Evolutionary conservation across 768 basidiomycete genomes (phyloP), one percentile per base, ranked within the genome.

Genomic region (Amanita rimosa): DNA sequence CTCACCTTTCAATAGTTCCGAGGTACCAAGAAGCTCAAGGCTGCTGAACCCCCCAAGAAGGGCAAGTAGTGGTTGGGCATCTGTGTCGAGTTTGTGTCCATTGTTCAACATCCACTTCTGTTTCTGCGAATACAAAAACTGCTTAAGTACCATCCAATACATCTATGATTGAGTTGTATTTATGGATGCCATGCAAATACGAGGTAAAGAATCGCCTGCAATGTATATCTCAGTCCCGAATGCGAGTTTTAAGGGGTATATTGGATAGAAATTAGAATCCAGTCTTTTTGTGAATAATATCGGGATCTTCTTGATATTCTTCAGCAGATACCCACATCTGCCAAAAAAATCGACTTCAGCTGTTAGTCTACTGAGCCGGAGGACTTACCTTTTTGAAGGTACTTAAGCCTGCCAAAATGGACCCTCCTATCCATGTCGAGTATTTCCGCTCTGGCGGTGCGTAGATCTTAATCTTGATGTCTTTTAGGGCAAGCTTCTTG

Each of bases 321-420:
- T 99, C 95, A 34, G 94, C 93, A 40, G 92, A 94, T 44, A 99
- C 91, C 95, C 96, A 99, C 95, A 99, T 98, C 92, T 96, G 33
- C 47, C 3, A 31, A 42, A 44, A 54, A 46, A 36, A 41, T 48
- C 49, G 51, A 51, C 43, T 50, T 55, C 17, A 44, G 26, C 48
- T 47, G 21, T 8, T 10, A 17, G 24, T 24, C 21, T n/a, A n/a
- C 11, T 17, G 6, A 21, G n/a, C 21, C 5, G 22, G 47, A 55
- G 52, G 39, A 46, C 55, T 48, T 49, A 86, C 93, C 83, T 96
- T 96, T 70, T 95, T 97, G 76, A 99, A 99, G 31, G 96, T 96
- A 56, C 81, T 93, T 53, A 99, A 64, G 34, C 94, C 94, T 44
- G 95, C 95, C 46, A 99, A 68, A 62, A 99, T 99, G 49, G 90